Evolutionary conservation across 257 asterid genomes (phyloP).

Genomic region (Lithospermum erythrorhizon): DNA sequence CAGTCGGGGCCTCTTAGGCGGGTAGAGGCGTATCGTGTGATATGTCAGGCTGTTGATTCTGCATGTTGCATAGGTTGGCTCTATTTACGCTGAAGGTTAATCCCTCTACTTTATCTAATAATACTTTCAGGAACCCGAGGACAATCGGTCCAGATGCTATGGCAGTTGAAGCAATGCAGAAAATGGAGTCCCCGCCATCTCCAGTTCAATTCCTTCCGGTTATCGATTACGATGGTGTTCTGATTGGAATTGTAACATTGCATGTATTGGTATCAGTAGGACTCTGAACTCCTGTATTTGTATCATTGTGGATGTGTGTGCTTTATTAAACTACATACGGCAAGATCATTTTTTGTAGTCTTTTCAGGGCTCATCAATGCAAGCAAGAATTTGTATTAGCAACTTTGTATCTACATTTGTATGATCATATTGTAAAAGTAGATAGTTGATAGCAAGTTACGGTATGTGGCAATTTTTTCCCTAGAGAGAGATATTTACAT

Average conservation of each 20-base stretch:
- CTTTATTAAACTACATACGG: neutral
- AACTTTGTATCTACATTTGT: too few relatives aligned
- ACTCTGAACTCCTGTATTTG: constrained; percentile 11
- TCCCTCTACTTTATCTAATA: too few relatives aligned
- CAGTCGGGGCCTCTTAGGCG: too few relatives aligned
- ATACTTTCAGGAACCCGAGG: too few relatives aligned
- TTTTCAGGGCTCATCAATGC: constrained; percentile 6
- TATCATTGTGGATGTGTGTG: neutral
- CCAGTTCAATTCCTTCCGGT: constrained; percentile 95
- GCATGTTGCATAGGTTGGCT: too few relatives aligned
- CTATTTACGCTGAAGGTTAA: too few relatives aligned
- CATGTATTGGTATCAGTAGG: constrained; percentile 58
- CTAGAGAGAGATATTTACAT: too few relatives aligned
- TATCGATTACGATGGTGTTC: constrained; percentile 36
- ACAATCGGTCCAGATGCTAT: constrained; percentile 12
- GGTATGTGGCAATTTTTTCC: too few relatives aligned
- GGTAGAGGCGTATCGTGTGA: too few relatives aligned
- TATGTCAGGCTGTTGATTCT: too few relatives aligned
- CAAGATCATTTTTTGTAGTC: constrained; percentile 28
- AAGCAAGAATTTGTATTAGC: too few relatives aligned
- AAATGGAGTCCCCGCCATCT: constrained; percentile 96
- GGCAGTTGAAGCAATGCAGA: constrained; percentile 95
- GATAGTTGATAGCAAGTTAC: too few relatives aligned
- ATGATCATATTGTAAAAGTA: neutral
- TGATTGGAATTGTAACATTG: constrained; percentile 80